Percentiles rank a stretch among this genome's conserved stretches.
phyloP scores from a whole-genome alignment of 73 alveolate genomes.

The Effrenium voratum region DNA sequence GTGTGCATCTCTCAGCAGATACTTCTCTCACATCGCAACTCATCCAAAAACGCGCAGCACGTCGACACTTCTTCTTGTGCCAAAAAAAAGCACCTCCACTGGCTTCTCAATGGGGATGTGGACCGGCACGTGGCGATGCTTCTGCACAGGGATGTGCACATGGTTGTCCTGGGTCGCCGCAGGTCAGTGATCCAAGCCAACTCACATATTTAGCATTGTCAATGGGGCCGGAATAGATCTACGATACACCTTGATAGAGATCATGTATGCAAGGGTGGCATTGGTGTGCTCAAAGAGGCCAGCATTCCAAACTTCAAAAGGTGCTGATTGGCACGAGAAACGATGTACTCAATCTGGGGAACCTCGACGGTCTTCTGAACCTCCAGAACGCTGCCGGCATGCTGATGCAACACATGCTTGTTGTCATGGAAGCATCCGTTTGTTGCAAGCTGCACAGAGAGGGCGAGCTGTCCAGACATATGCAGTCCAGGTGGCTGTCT shows the following conservation, averaged over 20 bases:
- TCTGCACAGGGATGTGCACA: conserved; percentile 87
- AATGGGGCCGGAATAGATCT: background rate
- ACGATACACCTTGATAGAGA: background rate
- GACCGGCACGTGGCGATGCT: conserved; percentile 86
- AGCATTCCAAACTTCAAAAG: background rate
- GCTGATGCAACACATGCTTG: background rate
- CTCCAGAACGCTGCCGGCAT: background rate
- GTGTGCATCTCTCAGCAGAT: too few relatives aligned
- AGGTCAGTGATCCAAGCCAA: background rate
- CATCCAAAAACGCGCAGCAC: too few relatives aligned
- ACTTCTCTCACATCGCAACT: too few relatives aligned
- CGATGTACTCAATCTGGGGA: conserved; percentile 88
- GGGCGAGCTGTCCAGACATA: background rate
- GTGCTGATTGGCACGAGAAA: background rate
- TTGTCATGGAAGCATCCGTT: background rate
- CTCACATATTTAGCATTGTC: too few relatives aligned
- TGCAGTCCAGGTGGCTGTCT: conserved; percentile 2
- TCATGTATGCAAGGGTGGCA: background rate
- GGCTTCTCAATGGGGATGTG: conserved; percentile 78
- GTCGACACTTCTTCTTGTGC: too few relatives aligned
- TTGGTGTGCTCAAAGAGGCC: background rate
- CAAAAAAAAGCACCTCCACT: conserved; percentile 44
- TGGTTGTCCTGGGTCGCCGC: conserved; percentile 43
- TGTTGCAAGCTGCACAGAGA: background rate
- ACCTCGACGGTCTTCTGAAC: conserved; percentile 64